These are phyloP conservation scores for Cylindrodendrum hubeiense DNA, from an alignment of 2,329 filamentous ascomycete genomes.

Conservation along the genomic window DNA sequence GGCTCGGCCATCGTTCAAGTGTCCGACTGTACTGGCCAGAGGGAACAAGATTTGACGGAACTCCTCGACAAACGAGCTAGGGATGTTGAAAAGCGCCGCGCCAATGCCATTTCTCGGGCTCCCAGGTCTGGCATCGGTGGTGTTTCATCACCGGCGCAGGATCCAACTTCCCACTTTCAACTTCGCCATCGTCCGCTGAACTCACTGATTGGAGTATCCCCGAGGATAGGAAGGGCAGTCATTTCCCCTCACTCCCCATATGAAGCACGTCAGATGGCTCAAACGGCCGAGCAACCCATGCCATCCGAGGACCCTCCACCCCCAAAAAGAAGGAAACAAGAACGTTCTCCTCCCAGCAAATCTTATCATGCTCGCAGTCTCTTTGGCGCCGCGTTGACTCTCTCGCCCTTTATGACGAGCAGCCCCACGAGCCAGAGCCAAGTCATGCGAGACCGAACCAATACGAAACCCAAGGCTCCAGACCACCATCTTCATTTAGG, in stretches of 20 bases:
- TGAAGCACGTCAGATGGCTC: constrained; percentile 45
- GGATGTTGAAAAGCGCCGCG: constrained; percentile 64
- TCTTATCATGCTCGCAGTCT: constrained; percentile 49
- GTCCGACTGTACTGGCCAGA: constrained; percentile 77
- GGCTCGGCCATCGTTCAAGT: constrained; percentile 85
- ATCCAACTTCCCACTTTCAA: constrained; percentile 49
- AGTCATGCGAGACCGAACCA: constrained; percentile 37
- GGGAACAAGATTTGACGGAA: constrained; percentile 82
- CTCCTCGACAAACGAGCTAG: constrained; percentile 78
- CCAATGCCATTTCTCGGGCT: constrained; percentile 56
- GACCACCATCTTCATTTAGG: background rate
- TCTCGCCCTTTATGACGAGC: constrained; percentile 42
- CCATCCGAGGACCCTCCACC: constrained; percentile 35
- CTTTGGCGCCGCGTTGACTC: constrained; percentile 50
- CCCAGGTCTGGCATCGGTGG: constrained; percentile 36
- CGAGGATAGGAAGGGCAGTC: constrained; percentile 48
- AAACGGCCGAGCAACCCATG: constrained; percentile 27
- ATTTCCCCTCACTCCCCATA: constrained; percentile 51
- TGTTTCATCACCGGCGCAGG: constrained; percentile 35
- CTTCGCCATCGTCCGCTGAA: constrained; percentile 60
- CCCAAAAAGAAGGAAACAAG: constrained; percentile 45
- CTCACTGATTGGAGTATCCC: constrained; percentile 47
- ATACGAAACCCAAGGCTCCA: constrained; percentile 10
- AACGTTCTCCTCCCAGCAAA: constrained; percentile 50
- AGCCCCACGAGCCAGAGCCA: constrained; percentile 30